phyloP scores from a whole-genome alignment of 2,329 filamentous ascomycete species.

The Colletotrichum sp. region DNA sequence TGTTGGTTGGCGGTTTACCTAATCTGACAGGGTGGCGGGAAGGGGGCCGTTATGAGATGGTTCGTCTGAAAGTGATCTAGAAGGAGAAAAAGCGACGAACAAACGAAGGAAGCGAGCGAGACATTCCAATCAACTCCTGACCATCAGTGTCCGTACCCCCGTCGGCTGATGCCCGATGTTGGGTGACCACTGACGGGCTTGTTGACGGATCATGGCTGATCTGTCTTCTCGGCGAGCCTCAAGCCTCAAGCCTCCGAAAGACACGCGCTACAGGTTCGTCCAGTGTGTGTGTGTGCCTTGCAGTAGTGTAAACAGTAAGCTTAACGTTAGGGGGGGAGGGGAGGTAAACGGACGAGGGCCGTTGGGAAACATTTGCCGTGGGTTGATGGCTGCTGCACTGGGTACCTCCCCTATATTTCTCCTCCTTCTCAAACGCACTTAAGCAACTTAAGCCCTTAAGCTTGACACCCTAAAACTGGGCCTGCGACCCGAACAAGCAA shows the following conservation, averaged over 20 bases:
- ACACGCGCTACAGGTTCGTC: neutral
- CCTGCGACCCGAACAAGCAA: neutral
- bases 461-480: constrained; percentile 9
- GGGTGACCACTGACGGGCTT: neutral
- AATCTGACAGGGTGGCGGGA: neutral
- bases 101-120: constrained; percentile 7
- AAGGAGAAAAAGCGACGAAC: neutral
- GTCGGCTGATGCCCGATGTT: neutral
- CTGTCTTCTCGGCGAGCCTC: neutral
- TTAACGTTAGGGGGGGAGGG: neutral
- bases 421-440: neutral
- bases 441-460: neutral
- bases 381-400: neutral
- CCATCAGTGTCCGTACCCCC: neutral
- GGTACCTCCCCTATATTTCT: neutral
- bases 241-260: neutral
- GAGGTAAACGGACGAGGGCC: neutral
- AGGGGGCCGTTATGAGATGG: neutral
- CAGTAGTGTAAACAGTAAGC: constrained; percentile 1
- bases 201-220: neutral
- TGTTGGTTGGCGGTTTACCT: neutral
- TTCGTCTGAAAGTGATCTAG: neutral
- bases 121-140: constrained; percentile 17
- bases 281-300: neutral
- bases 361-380: neutral